Base-by-base conservation (phyloP, 148 eudicot species). In the Amaranthus hypochondriacus region DNA sequence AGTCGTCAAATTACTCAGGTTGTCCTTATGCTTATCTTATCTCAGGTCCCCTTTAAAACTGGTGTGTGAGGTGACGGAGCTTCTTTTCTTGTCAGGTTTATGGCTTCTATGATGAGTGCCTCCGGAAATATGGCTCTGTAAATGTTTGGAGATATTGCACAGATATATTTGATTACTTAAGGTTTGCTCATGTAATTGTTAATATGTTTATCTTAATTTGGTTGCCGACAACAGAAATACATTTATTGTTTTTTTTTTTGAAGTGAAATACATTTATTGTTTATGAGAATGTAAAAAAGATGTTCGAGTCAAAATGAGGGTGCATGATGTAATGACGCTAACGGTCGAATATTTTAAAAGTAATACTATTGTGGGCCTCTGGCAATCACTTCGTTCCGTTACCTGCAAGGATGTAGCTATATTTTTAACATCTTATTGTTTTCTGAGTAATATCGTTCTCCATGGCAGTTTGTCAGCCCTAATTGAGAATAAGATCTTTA, bases 81-180 rank as follows among this genome's bases (percentile, higher is more conserved):
- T 66, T 71, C 65, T 69, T 79, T 68, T n/a, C 39, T 72, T 77
- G 65, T 69, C 96, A 94, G 98, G 92, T 89, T 50, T 94, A 92
- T 81, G 98, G 98, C 78, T 92, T 95, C 84, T 95, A 95, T 78
- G 96, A 95, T 62, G 98, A 95, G 83, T 95, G 97, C 79, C 82
- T 87, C 42, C 87, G 96, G 56, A 94, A 94, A 83, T 94, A 94
- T 87, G 98, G 98, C 73, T 88, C 98, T 71, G 90, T 79, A 62
- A 88, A 89, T 83, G 97, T 94, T 73, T 94, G 97, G 98, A 90
- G 90, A 90, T 92, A 92, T 72, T 95, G 98, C 87, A 92, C 97
- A 6, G 96, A 95, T 60, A 83, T 95, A 69, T 95, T 95, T 77
- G 98, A 95, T 85, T 95, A 95, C 78, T 76, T 95, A 63, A 91